Conservation (phyloP, 106 monocot genomes). For the Gastrodia elata region DNA sequence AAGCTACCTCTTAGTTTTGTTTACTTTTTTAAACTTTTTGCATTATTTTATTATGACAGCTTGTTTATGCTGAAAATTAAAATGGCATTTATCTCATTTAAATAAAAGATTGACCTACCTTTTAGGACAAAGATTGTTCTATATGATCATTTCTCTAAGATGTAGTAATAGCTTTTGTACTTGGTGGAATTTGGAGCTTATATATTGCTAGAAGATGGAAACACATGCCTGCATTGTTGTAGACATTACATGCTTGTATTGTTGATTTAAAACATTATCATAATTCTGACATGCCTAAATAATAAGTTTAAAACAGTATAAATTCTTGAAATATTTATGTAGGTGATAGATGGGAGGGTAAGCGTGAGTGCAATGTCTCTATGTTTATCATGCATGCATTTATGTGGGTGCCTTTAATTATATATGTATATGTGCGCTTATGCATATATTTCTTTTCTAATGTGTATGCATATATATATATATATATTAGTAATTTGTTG, state of each 20-base stretch:
- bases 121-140: background rate
- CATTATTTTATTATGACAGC: background rate
- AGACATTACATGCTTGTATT: background rate
- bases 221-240: background rate
- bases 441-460: too few species aligned
- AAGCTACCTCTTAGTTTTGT: conserved; percentile 21
- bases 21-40: background rate
- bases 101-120: background rate
- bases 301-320: background rate
- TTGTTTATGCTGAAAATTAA: background rate
- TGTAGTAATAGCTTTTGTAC: background rate
- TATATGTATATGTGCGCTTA: background rate
- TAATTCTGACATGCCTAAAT: background rate
- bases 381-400: background rate
- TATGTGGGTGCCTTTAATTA: background rate
- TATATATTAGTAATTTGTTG: too few species aligned
- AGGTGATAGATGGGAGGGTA: background rate
- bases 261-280: background rate
- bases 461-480: too few species aligned
- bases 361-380: too few species aligned
- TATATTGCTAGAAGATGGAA: background rate
- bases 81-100: background rate
- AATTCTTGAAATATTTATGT: background rate
- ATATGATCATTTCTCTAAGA: background rate
- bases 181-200: conserved; percentile 1